These are phyloP conservation scores for Pythium insidiosum DNA, from an alignment of 352 stramenopile genomes.

Conservation along the genomic window DNA sequence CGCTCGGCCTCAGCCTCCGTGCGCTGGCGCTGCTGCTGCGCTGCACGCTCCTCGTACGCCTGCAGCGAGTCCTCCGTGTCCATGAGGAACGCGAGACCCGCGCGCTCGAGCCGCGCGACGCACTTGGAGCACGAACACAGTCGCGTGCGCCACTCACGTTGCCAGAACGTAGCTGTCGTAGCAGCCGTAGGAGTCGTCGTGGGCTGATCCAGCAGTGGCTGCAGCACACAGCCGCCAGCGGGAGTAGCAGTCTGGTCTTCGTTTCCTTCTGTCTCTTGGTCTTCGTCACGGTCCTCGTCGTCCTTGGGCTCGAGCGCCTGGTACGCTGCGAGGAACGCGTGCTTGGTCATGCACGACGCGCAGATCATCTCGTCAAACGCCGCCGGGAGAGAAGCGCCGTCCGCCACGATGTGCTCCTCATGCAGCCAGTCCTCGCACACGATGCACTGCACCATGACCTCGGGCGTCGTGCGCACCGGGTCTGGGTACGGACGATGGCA, in stretches of 20 bases:
- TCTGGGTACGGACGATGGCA: slow-evolving; percentile 73
- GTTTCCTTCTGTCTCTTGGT: slow-evolving; percentile 5
- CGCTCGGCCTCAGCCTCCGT: no score
- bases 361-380: slow-evolving; percentile 69
- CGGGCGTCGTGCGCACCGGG: slow-evolving; percentile 47
- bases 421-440: slow-evolving; percentile 79
- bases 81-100: slow-evolving; percentile 50
- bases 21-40: slow-evolving; percentile 12
- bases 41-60: slow-evolving; percentile 45
- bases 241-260: no score
- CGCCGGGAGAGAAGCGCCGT: slow-evolving; percentile 6
- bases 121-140: slow-evolving; percentile 54
- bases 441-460: slow-evolving; percentile 73
- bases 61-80: slow-evolving; percentile 55
- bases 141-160: slow-evolving; percentile 41
- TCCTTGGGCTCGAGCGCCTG: slow-evolving; percentile 19
- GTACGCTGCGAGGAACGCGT: slow-evolving; percentile 57
- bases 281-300: slow-evolving; percentile 4
- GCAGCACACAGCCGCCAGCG: slow-evolving; percentile 12
- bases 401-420: slow-evolving; percentile 49
- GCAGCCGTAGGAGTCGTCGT: background rate
- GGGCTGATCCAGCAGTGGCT: slow-evolving; percentile 24
- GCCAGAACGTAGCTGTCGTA: slow-evolving; percentile 52
- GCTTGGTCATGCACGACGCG: slow-evolving; percentile 48
- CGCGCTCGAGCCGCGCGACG: slow-evolving; percentile 31